A percentile compares a stretch with the other conserved stretches of the same genome.
These are phyloP conservation scores for Neofusicoccum parvum DNA, from an alignment of 2,329 filamentous ascomycete genomes.

Conservation along the genomic window DNA sequence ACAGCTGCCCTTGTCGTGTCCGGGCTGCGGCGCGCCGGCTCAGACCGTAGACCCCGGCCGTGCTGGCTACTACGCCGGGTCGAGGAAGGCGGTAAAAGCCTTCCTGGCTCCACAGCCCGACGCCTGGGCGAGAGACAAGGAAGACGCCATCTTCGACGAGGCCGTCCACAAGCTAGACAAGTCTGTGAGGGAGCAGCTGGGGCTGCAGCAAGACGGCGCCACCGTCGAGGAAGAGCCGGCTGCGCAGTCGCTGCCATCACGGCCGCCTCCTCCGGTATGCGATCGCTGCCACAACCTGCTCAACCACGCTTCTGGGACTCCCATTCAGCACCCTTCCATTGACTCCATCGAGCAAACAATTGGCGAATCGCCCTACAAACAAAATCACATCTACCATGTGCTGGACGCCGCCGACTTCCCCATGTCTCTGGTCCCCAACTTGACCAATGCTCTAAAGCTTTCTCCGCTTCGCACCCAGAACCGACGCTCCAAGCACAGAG, in stretches of 20 bases:
- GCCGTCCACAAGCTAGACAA: slow-evolving; percentile 36
- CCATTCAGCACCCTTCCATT: slow-evolving; percentile 80
- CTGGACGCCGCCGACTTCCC: slow-evolving; percentile 96
- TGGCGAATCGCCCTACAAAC: slow-evolving; percentile 81
- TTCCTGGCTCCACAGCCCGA: slow-evolving; percentile 32
- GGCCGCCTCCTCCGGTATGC: slow-evolving; percentile 62
- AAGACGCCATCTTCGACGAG: slow-evolving; percentile 42
- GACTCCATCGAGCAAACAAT: slow-evolving; percentile 82
- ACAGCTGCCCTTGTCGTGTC: slow-evolving; percentile 56
- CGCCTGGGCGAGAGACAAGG: slow-evolving; percentile 23
- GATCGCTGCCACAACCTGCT: slow-evolving; percentile 83
- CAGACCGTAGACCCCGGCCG: slow-evolving; percentile 58
- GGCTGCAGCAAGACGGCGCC: not conserved
- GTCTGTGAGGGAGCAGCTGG: slow-evolving; percentile 9
- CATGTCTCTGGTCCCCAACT: slow-evolving; percentile 81
- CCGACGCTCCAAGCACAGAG: slow-evolving; percentile 68
- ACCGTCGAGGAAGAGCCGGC: not conserved
- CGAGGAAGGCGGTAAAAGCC: slow-evolving; percentile 50
- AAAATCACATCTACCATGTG: slow-evolving; percentile 94
- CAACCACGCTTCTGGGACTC: slow-evolving; percentile 70
- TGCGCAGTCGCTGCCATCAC: not conserved
- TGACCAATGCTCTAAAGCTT: slow-evolving; percentile 70
- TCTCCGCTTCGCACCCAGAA: slow-evolving; percentile 79
- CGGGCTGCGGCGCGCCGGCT: slow-evolving; percentile 64
- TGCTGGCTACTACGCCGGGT: slow-evolving; percentile 60